A percentile compares a stretch with the other conserved stretches of the same genome.
These are phyloP conservation scores for Tanacetum coccineum DNA, from an alignment of 129 eudicot genomes.

Conservation along the genomic window DNA sequence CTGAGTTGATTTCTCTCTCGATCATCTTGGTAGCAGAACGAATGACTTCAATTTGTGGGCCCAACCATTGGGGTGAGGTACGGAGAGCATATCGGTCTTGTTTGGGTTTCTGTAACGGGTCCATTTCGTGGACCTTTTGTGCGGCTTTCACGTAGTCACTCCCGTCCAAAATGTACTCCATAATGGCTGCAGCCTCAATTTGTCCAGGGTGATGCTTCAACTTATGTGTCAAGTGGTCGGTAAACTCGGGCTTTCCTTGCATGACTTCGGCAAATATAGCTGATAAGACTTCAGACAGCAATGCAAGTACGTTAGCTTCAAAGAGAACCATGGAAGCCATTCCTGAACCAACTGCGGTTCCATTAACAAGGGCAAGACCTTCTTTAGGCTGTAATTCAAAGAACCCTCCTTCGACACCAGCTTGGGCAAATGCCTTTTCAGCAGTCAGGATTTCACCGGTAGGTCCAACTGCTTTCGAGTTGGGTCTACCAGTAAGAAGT, in stretches of 20 bases:
- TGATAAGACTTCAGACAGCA: neutral
- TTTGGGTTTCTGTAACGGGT: neutral
- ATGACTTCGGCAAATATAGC: constrained; percentile 2
- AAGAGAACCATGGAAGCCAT: constrained; percentile 9
- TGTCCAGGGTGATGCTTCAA: neutral
- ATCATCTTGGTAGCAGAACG: neutral
- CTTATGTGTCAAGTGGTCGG: constrained; percentile 1
- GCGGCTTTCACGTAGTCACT: constrained; percentile 1
- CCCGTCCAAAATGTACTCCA: neutral
- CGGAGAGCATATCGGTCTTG: neutral
- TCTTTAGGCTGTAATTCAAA: constrained; percentile 11
- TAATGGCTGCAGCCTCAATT: constrained; percentile 4
- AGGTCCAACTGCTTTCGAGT: constrained; percentile 8
- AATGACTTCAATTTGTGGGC: constrained; percentile 7
- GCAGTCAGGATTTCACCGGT: neutral
- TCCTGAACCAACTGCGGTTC: constrained; percentile 1
- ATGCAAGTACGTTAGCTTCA: constrained; percentile 8
- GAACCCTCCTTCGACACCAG: constrained; percentile 7
- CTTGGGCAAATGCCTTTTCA: neutral
- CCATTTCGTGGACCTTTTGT: neutral
- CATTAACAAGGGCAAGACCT: constrained; percentile 8
- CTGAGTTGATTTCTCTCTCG: neutral
- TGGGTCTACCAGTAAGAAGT: constrained; percentile 14
- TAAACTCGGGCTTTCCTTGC: constrained; percentile 5
- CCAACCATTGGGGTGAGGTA: neutral